These are phyloP conservation scores for Cucurbita moschata DNA, from an alignment of 306 rosid species.

Conservation along the genomic window DNA sequence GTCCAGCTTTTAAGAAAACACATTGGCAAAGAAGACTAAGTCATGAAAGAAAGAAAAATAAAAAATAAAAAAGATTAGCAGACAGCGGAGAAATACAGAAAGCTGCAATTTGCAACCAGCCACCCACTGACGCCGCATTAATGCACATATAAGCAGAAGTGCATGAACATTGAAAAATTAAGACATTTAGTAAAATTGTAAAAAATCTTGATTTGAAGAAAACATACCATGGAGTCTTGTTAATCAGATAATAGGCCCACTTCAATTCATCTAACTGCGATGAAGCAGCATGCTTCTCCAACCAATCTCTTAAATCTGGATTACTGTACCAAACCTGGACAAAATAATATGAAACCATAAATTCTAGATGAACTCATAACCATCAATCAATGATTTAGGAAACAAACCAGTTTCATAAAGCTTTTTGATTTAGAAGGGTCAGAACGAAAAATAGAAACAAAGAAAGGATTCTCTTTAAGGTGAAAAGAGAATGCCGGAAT, in stretches of 20 bases:
- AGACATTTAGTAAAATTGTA: neutral
- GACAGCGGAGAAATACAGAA: neutral
- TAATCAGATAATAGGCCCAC: slow-evolving; percentile 77
- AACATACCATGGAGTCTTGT: slow-evolving; percentile 79
- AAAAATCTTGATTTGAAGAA: neutral
- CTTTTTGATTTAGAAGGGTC: neutral
- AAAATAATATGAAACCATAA: slow-evolving; percentile 5
- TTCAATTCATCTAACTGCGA: slow-evolving; percentile 70
- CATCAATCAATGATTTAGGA: neutral
- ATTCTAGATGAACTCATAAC: slow-evolving; percentile 7
- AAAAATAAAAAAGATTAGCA: neutral
- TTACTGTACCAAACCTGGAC: slow-evolving; percentile 72
- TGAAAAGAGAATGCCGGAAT: neutral
- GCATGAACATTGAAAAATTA: neutral
- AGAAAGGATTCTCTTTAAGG: neutral
- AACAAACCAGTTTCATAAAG: neutral
- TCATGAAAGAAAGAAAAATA: neutral
- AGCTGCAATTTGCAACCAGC: neutral
- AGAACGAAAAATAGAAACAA: neutral
- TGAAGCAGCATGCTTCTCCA: slow-evolving; percentile 50
- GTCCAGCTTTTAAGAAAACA: neutral
- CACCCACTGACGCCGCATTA: neutral
- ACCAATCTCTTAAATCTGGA: slow-evolving; percentile 75
- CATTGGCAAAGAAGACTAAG: neutral
- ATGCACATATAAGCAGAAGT: neutral